Conservation (phyloP, 75 land plant genomes). For the Sequoiadendron giganteum region DNA sequence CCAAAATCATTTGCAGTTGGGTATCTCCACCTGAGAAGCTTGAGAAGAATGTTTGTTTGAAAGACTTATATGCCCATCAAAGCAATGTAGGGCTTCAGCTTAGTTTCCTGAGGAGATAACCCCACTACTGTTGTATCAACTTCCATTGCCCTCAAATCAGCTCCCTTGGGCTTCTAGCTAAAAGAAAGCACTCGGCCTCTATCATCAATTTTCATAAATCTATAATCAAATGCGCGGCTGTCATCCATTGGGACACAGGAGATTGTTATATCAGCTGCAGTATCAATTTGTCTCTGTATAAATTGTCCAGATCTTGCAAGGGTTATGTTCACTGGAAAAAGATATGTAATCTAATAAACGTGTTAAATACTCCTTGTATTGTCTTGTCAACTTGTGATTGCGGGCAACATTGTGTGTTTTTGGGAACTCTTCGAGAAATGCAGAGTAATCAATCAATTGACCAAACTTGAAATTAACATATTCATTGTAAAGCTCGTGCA, state of each 20-base stretch:
- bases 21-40: constrained; percentile 61
- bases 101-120: constrained; percentile 68
- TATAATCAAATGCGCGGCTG: constrained; percentile 96
- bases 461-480: constrained; percentile 91
- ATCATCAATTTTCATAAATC: constrained; percentile 83
- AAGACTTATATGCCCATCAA: constrained; percentile 97
- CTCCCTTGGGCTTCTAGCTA: constrained; percentile 82
- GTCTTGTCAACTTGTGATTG: constrained; percentile 63
- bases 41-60: constrained; percentile 63
- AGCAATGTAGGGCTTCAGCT: constrained; percentile 75
- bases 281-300: constrained; percentile 47
- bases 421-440: constrained; percentile 76
- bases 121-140: constrained; percentile 78
- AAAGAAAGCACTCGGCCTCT: constrained; percentile 65
- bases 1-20: constrained; percentile 65
- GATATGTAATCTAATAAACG: constrained; percentile 70
- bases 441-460: constrained; percentile 71
- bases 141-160: constrained; percentile 73
- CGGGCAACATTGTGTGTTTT: constrained; percentile 59
- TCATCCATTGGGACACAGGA: constrained; percentile 60
- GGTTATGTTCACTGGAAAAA: constrained; percentile 89
- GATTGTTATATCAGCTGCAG: constrained; percentile 48
- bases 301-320: constrained; percentile 73
- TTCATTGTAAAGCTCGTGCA: constrained; percentile 89
- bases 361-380: constrained; percentile 79